Conservation (phyloP, 306 rosid genomes). For the Astragalus glycyphyllos region DNA sequence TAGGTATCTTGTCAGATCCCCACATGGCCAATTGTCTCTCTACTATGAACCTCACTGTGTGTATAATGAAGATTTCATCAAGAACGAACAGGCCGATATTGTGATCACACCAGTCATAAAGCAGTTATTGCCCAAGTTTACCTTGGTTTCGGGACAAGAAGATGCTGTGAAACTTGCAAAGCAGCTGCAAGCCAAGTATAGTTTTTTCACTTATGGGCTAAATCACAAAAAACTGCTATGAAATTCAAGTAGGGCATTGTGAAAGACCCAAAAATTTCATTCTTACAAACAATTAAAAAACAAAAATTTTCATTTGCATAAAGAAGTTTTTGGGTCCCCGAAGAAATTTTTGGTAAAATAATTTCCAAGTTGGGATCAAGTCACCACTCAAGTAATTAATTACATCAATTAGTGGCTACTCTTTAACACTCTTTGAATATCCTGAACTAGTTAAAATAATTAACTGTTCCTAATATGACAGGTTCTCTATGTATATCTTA, state of each 20-base stretch:
- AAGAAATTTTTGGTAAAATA: neutral
- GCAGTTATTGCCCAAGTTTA: conserved; percentile 81
- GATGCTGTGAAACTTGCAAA: conserved; percentile 92
- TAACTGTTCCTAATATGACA: neutral
- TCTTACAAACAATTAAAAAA: conserved; percentile 1
- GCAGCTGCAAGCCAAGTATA: conserved; percentile 79
- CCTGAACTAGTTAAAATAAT: conserved; percentile 10
- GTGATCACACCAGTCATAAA: conserved; percentile 92
- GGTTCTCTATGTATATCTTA: no score
- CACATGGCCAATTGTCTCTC: conserved; percentile 70
- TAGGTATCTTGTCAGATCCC: conserved; percentile 76
- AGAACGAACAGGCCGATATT: conserved; percentile 81
- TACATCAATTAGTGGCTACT: conserved; percentile 31
- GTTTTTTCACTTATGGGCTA: conserved; percentile 2
- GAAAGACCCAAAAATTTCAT: conserved; percentile 9
- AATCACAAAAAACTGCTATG: neutral
- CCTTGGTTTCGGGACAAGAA: conserved; percentile 94
- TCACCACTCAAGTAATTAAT: conserved; percentile 22
- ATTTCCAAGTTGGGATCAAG: neutral
- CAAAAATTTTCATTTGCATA: conserved; percentile 4
- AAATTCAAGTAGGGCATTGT: conserved; percentile 6
- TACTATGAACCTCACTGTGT: conserved; percentile 96
- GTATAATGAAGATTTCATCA: conserved; percentile 62
- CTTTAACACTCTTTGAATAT: conserved; percentile 16
- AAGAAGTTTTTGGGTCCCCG: neutral